phyloP scores from a whole-genome alignment of 2,329 filamentous ascomycete species.

The Phoma sp. region DNA sequence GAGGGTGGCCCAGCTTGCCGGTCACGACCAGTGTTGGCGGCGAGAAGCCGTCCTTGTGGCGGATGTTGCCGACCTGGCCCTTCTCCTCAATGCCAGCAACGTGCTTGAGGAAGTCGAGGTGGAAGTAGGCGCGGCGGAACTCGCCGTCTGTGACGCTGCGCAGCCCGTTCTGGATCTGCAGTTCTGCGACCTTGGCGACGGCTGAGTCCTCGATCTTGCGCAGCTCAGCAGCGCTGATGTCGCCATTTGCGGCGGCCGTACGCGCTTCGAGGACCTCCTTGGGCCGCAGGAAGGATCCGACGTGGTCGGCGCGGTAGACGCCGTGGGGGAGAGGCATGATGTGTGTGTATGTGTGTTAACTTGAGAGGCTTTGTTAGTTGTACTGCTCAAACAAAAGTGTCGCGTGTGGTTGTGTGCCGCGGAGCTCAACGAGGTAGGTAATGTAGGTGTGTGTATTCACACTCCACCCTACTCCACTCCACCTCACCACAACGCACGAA shows the following conservation, averaged over 20 bases:
- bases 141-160: conserved; percentile 62
- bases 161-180: conserved; percentile 58
- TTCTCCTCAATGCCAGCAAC: conserved; percentile 60
- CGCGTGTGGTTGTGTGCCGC: neutral
- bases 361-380: neutral
- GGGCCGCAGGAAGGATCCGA: conserved; percentile 62
- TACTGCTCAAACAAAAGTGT: no score
- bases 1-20: conserved; percentile 60
- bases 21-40: conserved; percentile 62
- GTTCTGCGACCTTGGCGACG: conserved; percentile 56
- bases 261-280: conserved; percentile 58
- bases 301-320: conserved; percentile 59
- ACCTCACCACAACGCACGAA: no score
- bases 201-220: conserved; percentile 59
- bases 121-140: conserved; percentile 64
- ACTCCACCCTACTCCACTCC: no score
- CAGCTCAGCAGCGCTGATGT: conserved; percentile 53
- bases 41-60: conserved; percentile 53
- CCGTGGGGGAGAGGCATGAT: conserved; percentile 48
- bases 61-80: conserved; percentile 54
- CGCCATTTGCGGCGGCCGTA: conserved; percentile 53
- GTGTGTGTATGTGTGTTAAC: neutral
- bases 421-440: neutral
- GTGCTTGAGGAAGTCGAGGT: conserved; percentile 64
- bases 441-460: no score